Evolutionary conservation across 192 early-diverging fungal species (phyloP).

Genomic region (Chytriomyces hyalinus): DNA sequence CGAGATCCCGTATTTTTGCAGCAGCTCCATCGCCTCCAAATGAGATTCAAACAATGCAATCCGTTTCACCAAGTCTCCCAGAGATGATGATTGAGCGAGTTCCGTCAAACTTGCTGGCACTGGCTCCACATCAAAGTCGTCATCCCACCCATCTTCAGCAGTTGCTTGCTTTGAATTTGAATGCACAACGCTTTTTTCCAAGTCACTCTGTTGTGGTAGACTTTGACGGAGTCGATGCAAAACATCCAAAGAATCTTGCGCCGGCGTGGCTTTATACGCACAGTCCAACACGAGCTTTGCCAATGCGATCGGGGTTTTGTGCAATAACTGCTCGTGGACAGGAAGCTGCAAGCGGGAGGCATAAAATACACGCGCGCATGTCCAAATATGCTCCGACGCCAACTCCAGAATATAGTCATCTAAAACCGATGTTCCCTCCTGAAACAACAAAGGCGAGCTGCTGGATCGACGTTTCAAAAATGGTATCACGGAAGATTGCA

Average conservation of each 20-base stretch:
- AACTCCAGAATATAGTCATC: slow-evolving; percentile 10
- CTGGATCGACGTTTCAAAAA: slow-evolving; percentile 31
- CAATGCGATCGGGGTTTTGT: background rate
- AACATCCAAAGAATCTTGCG: slow-evolving; percentile 15
- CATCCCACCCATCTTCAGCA: slow-evolving; percentile 40
- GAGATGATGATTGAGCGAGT: background rate
- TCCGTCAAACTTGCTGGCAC: slow-evolving; percentile 14
- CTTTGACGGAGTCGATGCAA: slow-evolving; percentile 19
- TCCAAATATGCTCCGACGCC: background rate
- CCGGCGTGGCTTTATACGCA: slow-evolving; percentile 29
- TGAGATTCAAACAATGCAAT: slow-evolving; percentile 60
- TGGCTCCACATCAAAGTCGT: slow-evolving; percentile 46
- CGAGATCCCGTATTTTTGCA: slow-evolving; percentile 62
- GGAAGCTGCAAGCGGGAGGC: background rate
- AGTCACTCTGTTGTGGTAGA: slow-evolving; percentile 3
- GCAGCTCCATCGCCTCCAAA: slow-evolving; percentile 63
- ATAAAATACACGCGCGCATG: slow-evolving; percentile 22
- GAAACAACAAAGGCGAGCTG: background rate
- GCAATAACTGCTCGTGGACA: background rate
- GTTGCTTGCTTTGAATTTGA: background rate
- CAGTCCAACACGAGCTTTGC: slow-evolving; percentile 40
- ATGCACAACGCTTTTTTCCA: background rate
- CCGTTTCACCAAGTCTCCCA: background rate
- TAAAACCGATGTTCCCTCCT: background rate
- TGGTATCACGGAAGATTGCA: slow-evolving; percentile 44